A percentile compares a stretch with the other conserved stretches of the same genome.
These are phyloP conservation scores for Martensiomyces pterosporus DNA, from an alignment of 192 early-diverging fungal species.

Conservation along the genomic window DNA sequence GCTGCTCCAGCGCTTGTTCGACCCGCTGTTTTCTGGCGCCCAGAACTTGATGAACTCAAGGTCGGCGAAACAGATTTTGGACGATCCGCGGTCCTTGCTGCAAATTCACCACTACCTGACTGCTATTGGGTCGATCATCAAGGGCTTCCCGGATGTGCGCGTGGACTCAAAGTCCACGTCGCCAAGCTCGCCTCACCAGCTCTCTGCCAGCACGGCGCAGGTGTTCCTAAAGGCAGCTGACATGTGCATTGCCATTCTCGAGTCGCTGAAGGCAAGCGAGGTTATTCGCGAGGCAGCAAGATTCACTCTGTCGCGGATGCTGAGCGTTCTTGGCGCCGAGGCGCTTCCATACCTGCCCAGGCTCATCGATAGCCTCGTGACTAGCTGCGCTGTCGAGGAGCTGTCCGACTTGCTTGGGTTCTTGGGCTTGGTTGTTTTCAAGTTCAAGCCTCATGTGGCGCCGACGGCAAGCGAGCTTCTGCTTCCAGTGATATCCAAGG, in stretches of 20 bases:
- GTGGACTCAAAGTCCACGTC: slow-evolving; percentile 37
- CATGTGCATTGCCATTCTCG: slow-evolving; percentile 66
- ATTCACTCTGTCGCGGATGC: slow-evolving; percentile 81
- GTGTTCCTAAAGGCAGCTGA: slow-evolving; percentile 81
- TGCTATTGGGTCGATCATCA: slow-evolving; percentile 79
- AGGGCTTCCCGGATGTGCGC: slow-evolving; percentile 63
- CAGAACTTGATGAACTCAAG: slow-evolving; percentile 63
- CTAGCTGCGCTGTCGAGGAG: slow-evolving; percentile 72
- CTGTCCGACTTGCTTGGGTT: slow-evolving; percentile 83
- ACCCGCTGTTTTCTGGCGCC: slow-evolving; percentile 72
- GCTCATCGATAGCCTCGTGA: slow-evolving; percentile 72
- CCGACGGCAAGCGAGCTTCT: slow-evolving; percentile 58
- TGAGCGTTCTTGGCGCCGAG: slow-evolving; percentile 79
- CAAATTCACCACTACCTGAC: slow-evolving; percentile 80
- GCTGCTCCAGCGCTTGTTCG: slow-evolving; percentile 62
- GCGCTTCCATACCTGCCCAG: slow-evolving; percentile 76
- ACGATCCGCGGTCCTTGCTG: slow-evolving; percentile 65
- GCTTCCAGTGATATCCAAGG: slow-evolving; percentile 73
- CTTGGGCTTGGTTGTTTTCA: slow-evolving; percentile 78
- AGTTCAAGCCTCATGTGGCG: slow-evolving; percentile 71
- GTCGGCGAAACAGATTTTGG: slow-evolving; percentile 51
- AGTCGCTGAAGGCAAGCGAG: slow-evolving; percentile 57
- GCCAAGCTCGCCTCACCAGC: slow-evolving; percentile 30
- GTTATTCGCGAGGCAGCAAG: slow-evolving; percentile 67
- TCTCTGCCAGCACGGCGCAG: slow-evolving; percentile 39